These are phyloP conservation scores for Chalaropsis ovoidea DNA, from an alignment of 2,329 filamentous ascomycete species.

Conservation along the genomic window DNA sequence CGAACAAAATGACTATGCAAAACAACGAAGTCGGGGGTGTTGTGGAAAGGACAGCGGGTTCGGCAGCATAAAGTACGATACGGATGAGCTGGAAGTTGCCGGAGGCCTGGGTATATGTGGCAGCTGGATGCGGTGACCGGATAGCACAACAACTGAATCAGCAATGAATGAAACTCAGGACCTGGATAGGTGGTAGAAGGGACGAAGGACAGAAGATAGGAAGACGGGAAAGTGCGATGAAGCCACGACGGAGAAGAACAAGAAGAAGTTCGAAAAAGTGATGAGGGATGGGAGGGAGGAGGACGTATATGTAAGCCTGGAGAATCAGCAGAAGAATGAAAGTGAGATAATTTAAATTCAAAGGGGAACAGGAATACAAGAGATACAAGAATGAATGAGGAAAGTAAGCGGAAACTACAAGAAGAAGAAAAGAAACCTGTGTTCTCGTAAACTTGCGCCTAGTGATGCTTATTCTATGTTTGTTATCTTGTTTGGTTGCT, in stretches of 20 bases:
- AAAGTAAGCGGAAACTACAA: slow-evolving; percentile 20
- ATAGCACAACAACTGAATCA: no score
- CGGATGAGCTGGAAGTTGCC: no score
- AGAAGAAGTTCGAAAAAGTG: no score
- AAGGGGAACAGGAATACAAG: slow-evolving; percentile 19
- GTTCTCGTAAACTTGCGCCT: background rate
- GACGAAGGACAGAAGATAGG: background rate
- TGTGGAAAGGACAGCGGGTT: no score
- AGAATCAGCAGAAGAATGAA: background rate
- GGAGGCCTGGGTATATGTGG: no score
- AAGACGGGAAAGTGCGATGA: background rate
- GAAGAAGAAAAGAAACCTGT: background rate
- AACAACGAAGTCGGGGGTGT: no score
- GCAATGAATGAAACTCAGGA: background rate
- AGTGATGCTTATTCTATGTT: slow-evolving; percentile 1
- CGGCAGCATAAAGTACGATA: no score
- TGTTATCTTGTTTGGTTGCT: slow-evolving; percentile 11
- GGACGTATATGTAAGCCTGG: no score
- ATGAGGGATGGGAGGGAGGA: no score
- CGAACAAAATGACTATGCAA: no score
- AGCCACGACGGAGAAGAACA: no score
- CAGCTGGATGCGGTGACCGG: no score
- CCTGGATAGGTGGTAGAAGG: background rate
- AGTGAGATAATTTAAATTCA: background rate
- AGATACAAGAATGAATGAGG: background rate